Conservation (phyloP, 1,139 yeast species). For the Tardiomyces blankii region DNA sequence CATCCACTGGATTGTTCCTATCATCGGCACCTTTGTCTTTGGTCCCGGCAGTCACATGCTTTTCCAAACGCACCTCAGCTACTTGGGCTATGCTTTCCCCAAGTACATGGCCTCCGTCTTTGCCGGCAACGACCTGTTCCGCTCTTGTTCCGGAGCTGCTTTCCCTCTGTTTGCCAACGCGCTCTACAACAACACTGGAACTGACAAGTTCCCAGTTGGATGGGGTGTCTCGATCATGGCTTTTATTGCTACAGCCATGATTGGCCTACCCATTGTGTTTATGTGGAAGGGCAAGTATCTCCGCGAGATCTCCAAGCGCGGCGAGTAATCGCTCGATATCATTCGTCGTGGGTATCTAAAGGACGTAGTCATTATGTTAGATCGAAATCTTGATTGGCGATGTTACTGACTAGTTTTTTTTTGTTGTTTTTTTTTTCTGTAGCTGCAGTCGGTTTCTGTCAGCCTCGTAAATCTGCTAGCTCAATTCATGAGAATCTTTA, state of each 20-base stretch:
- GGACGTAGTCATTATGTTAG: too few relatives aligned
- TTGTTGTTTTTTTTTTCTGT: too few relatives aligned
- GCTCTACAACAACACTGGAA: constrained; percentile 36
- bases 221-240: background rate
- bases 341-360: too few relatives aligned
- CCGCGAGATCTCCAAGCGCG: background rate
- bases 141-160: constrained; percentile 46
- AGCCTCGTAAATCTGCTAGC: too few relatives aligned
- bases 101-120: constrained; percentile 54
- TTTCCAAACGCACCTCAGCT: constrained; percentile 61
- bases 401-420: too few relatives aligned
- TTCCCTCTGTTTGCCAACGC: constrained; percentile 52
- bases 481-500: too few relatives aligned
- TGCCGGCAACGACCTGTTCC: constrained; percentile 43
- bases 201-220: constrained; percentile 7
- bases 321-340: background rate
- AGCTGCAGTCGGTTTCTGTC: too few relatives aligned
- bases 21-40: constrained; percentile 64
- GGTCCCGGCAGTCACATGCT: constrained; percentile 64
- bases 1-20: constrained; percentile 78
- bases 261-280: background rate
- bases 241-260: background rate
- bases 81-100: constrained; percentile 65
- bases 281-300: background rate
- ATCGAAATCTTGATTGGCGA: too few relatives aligned